Conservation (phyloP, 2,329 filamentous ascomycete species). For the Penicillium griseofulvum region DNA sequence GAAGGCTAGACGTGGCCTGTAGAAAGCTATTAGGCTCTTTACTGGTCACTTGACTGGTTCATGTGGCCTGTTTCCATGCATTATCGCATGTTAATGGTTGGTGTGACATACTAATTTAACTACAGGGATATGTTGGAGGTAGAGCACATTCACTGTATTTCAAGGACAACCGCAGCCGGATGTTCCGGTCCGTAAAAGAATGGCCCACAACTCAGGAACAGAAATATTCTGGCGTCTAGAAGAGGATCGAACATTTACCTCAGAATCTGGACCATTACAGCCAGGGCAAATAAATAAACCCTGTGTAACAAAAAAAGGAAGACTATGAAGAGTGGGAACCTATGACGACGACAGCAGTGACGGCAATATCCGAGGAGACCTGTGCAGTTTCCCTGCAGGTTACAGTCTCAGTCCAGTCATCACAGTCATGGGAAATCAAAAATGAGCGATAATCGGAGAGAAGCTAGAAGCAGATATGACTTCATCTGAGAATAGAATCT, state of each 20-base stretch:
- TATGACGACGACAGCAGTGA: conserved; percentile 4
- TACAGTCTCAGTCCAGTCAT: conserved; percentile 1
- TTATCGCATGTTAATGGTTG: conserved; percentile 1
- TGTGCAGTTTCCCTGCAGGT: not conserved
- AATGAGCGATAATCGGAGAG: conserved; percentile 3
- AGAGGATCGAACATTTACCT: conserved; percentile 9
- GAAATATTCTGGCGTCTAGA: conserved; percentile 8
- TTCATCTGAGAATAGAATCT: conserved; percentile 12
- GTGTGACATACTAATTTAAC: not conserved
- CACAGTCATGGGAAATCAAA: not conserved
- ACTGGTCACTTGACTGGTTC: conserved; percentile 18
- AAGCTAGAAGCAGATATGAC: conserved; percentile 1
- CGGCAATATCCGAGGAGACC: not conserved
- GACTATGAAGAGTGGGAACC: not conserved
- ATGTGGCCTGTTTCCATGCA: conserved; percentile 4
- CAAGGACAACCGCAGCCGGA: conserved; percentile 9
- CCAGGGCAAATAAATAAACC: not conserved
- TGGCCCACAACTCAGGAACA: not conserved
- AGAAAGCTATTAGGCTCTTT: not conserved
- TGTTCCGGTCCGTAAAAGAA: conserved; percentile 14
- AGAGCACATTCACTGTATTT: not conserved
- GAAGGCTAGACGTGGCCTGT: not conserved
- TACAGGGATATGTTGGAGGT: not conserved
- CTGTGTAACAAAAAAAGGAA: conserved; percentile 3
- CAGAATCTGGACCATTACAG: conserved; percentile 11